Evolutionary conservation across 768 basidiomycete species (phyloP).

Genomic region (Erythrobasidium yunnanense): DNA sequence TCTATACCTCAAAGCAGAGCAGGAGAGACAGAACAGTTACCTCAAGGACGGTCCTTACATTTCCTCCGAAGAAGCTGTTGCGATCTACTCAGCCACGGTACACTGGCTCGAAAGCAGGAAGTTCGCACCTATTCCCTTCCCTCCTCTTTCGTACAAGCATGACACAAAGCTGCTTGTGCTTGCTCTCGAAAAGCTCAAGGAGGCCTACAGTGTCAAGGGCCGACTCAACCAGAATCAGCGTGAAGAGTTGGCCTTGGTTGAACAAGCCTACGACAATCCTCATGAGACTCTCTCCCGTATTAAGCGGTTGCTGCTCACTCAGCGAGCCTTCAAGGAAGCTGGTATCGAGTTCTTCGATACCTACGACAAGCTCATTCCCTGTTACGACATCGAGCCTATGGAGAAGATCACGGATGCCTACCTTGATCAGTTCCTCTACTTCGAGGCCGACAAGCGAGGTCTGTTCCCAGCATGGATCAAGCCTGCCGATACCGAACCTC

Average conservation of each 20-base stretch:
- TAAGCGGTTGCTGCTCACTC: constrained; percentile 89
- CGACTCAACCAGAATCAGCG: constrained; percentile 96
- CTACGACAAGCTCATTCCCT: constrained; percentile 91
- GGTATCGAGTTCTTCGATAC: constrained; percentile 57
- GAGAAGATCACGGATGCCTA: constrained; percentile 99
- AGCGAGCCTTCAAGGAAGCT: constrained; percentile 95
- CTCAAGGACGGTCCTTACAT: constrained; percentile 99
- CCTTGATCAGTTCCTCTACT: constrained; percentile 96
- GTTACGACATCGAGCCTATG: constrained; percentile 97
- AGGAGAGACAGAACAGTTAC: constrained; percentile 95
- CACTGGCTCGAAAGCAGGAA: constrained; percentile 98
- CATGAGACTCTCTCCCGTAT: constrained; percentile 98
- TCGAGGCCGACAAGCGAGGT: constrained; percentile 96
- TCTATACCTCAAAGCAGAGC: constrained; percentile 94
- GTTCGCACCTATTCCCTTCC: constrained; percentile 98
- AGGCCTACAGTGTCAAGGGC: constrained; percentile 95
- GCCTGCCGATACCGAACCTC: constrained; percentile 92
- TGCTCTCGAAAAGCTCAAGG: constrained; percentile 94
- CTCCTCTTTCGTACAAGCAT: constrained; percentile 97
- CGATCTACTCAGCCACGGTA: constrained; percentile 95
- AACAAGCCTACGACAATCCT: constrained; percentile 98
- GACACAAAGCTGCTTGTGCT: constrained; percentile 95
- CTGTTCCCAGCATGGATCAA: constrained; percentile 99
- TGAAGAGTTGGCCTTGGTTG: constrained; percentile 93
- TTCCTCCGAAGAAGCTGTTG: constrained; percentile 95